Base-by-base conservation (phyloP, 2,329 filamentous ascomycete species). In the Cryphonectria parasitica region DNA sequence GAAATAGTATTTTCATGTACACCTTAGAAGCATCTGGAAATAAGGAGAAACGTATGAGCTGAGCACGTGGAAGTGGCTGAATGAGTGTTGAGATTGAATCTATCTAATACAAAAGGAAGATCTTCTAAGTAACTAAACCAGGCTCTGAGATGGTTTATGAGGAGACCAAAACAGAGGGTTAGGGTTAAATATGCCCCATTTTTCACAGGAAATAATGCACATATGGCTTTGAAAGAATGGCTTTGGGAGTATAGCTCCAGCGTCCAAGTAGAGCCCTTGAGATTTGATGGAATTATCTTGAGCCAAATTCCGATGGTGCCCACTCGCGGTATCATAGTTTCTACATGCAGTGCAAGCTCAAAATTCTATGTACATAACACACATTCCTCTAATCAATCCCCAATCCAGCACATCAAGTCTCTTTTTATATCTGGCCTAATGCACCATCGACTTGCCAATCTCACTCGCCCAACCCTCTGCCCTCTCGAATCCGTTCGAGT, bases 381-480 rank as follows among this genome's bases (percentile, higher is more conserved):
- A 22, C 7, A 61, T 34, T n/a, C 39, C 22, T 19, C 41, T 39
- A 15, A 34, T 19, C 34, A 13, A 19, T 39, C 7, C 19, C 31
- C 1, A 22, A 8, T 7, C 34, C 34, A 62, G 19, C 17, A 17
- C 52, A 31, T 62, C 58, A 22, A n/a, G 19, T 11, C 36, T 41
- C 60, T 39, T 3, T 25, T 58, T 74, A 2, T 11, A 7, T n/a
- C 45, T n/a, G 1, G 45, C 45, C 45, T 75, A 84, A 19, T 80
- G 77, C 52, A 78, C 80, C 91, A 93, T 93, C 19, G 85, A 85
- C 86, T 94, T 94, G 52, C 92, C 93, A 86, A 97, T 97, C 82
- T 97, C 91, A 77, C 92, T 94, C 80, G 90, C 82, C 94, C 94
- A 97, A 41, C 89, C 88, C 74, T 89, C 86, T 0, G 92, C 92